phyloP scores from a whole-genome alignment of 495 filamentous ascomycete genomes.

The Pyronema omphalodes region DNA sequence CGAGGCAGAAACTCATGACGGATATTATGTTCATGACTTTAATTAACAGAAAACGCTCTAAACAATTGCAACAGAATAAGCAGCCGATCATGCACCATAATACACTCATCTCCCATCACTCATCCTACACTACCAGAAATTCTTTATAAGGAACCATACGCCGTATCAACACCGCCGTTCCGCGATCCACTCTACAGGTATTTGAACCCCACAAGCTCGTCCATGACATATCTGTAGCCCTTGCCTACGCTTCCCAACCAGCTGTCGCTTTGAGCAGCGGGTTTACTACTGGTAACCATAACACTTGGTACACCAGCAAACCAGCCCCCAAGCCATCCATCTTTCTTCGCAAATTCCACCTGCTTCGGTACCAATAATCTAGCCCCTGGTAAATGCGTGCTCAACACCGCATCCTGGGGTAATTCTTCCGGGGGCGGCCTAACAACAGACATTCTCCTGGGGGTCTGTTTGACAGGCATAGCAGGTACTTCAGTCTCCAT shows the following conservation, averaged over 20 bases:
- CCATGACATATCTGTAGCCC: constrained; percentile 20
- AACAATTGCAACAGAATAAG: no score
- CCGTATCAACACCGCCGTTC: no score
- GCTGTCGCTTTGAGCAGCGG: constrained; percentile 1
- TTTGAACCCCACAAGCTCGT: constrained; percentile 21
- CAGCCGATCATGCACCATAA: no score
- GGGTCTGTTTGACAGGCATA: not conserved
- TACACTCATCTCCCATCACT: no score
- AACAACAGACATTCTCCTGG: not conserved
- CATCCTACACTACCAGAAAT: no score
- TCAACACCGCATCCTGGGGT: no score
- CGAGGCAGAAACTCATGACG: no score
- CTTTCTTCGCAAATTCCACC: constrained; percentile 21
- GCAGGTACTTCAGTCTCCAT: constrained; percentile 18
- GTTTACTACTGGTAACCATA: constrained; percentile 8
- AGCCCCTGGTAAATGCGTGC: constrained; percentile 18
- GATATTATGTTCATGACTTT: no score
- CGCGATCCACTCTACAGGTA: not conserved
- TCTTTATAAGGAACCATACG: no score
- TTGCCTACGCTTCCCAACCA: constrained; percentile 10
- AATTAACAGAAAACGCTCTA: no score
- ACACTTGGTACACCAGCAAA: constrained; percentile 15
- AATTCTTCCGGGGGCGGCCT: no score
- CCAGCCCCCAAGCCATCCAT: constrained; percentile 21
- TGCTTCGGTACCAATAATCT: constrained; percentile 19